Evolutionary conservation across 2,329 filamentous ascomycete species (phyloP).

Genomic region (Verticillium longisporum): DNA sequence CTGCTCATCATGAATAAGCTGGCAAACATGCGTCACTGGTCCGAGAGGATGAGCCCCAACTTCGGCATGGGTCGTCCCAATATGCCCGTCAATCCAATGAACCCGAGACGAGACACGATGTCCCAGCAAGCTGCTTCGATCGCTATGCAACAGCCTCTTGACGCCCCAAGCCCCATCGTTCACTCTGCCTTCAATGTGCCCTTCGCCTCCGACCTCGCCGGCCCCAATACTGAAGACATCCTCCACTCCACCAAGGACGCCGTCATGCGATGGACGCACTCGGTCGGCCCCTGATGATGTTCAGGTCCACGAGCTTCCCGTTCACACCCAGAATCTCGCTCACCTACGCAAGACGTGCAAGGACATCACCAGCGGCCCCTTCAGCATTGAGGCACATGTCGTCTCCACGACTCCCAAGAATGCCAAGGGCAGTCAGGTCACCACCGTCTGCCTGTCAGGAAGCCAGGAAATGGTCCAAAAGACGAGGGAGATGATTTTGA

Average conservation of each 20-base stretch:
- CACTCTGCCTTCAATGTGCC: slow-evolving; percentile 97
- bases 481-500: slow-evolving; percentile 82
- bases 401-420: slow-evolving; percentile 74
- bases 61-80: slow-evolving; percentile 57
- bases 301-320: slow-evolving; percentile 82
- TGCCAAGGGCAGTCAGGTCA: slow-evolving; percentile 60
- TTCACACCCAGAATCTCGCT: slow-evolving; percentile 81
- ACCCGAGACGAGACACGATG: slow-evolving; percentile 51
- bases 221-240: slow-evolving; percentile 90
- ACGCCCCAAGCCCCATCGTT: slow-evolving; percentile 54
- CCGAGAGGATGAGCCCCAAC: slow-evolving; percentile 62
- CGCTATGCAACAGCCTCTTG: slow-evolving; percentile 63
- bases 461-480: slow-evolving; percentile 82
- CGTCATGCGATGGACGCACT: slow-evolving; percentile 87
- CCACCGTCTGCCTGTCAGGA: slow-evolving; percentile 87
- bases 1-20: slow-evolving; percentile 59
- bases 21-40: slow-evolving; percentile 67
- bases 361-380: slow-evolving; percentile 63
- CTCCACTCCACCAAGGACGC: slow-evolving; percentile 86
- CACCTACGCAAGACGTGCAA: slow-evolving; percentile 73
- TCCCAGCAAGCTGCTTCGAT: slow-evolving; percentile 46
- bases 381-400: slow-evolving; percentile 78
- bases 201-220: slow-evolving; percentile 85
- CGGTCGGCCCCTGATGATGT: slow-evolving; percentile 80
- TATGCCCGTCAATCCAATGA: slow-evolving; percentile 49